Evolutionary conservation across 2,329 filamentous ascomycete species (phyloP), one percentile per base, ranked within the genome.

Genomic region (Massarina eburnea): DNA sequence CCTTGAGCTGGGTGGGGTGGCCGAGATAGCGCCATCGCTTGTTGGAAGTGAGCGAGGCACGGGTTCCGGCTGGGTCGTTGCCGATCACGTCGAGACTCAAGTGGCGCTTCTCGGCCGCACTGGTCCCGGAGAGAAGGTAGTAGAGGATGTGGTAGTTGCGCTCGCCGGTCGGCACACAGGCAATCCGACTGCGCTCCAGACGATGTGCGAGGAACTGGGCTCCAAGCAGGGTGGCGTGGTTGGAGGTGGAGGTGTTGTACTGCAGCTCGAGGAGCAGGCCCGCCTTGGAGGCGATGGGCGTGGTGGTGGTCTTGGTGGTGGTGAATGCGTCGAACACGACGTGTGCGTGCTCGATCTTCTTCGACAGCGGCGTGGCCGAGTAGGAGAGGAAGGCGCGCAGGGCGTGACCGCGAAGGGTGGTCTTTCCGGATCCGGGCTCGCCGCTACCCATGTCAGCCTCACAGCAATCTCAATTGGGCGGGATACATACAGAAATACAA

Each of bases 291-390:
- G 94, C 94, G 2, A 90, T 96, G 1, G 91, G 91, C 0, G 92
- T 97, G 1, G 92, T 97, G 26, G 91, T 85, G 1, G 92, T 95
- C 75, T 99, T 99, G 20, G 94, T 99, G 1, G 94, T 97, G 4
- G 94, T 99, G 48, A 99, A 80, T 2, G 90, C 88, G 67, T 99
- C 94, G 68, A 99, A 99, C 49, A 97, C 83, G 68, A 96, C 99
- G 34, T 92, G 87, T 18, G 92, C 92, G 39, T 95, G 86, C 2
- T 92, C 96, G 17, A 96, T 80, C 71, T 96, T 99, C 56, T 86
- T 89, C 1, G 92, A 97, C 3, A 99, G 76, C 1, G 94, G 94
- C 10, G 94, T 97, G 0, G 90, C 91, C 2, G 91, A 94, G 69
- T 91, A 95, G 61, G 86, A 86, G 22, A 99, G 81, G 42, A 99